Base-by-base conservation (phyloP, 164 flowering plant genomes). In the Echeveria elegans region DNA sequence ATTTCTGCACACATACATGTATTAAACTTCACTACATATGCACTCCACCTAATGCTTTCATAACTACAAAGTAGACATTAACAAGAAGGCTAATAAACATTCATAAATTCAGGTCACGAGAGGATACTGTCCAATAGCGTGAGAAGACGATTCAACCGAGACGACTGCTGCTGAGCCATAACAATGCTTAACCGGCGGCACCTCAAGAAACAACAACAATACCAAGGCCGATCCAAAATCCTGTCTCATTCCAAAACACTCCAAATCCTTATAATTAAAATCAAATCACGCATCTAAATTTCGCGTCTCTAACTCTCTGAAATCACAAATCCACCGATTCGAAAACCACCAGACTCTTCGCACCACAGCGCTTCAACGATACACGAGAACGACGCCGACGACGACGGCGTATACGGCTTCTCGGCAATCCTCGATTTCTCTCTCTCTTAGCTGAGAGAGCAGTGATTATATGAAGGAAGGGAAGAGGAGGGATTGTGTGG, bases 161-260 rank as follows among this genome's bases (percentile, higher is more conserved):
- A 88, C 28, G 96, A 89, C 71, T 89, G 96, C 69, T 89, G 96
- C 70, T 89, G 94, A 71, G 96, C 87, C 97, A 91, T 91, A 36
- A 65, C 67, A 23, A 76, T 72, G 24, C 40, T 37, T 34, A 34
- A 63, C 24, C 21, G 34, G 67, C 21, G 34, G 67, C 48, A 34
- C 36, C 19, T 43, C 16, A 14, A 43, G 18, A 43, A 40, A 40
- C 45, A 40, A 9, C 45, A 40, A 40, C 19, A 24, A 28, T 65
- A 29, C 10, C 53, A 23, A 38, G 19, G 29, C 48, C 40, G 32
- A 45, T 23, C 30, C 61, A 12, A 43, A 40, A 23, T 24, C 56
- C 15, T 65, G 56, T 65, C 67, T 65, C 67, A 65, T 65, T 65
- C 56, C 67, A 24, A 65, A 65, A 38, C 14, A 65, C 61, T 56